Conservation (phyloP, 352 stramenopile genomes). For the Pythium dissotocum region DNA sequence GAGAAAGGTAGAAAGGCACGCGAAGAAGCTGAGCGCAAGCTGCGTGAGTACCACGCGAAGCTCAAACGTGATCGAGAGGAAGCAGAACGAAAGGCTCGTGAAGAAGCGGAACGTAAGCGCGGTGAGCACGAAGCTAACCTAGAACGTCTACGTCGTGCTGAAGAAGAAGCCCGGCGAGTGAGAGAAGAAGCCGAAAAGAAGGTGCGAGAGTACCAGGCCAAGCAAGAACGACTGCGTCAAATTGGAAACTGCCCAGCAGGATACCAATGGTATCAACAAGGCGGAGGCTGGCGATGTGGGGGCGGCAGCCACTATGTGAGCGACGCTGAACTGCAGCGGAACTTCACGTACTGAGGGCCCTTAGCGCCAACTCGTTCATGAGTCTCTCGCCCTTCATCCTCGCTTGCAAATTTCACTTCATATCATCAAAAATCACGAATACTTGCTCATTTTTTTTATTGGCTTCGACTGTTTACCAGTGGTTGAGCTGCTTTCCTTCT, state of each 20-base stretch:
- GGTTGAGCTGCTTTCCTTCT: background rate
- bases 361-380: background rate
- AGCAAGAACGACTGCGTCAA: conserved; percentile 53
- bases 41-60: background rate
- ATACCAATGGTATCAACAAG: conserved; percentile 55
- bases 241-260: conserved; percentile 62
- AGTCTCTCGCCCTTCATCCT: background rate
- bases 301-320: conserved; percentile 71
- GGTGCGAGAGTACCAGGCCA: conserved; percentile 4
- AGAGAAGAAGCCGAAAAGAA: conserved; percentile 24
- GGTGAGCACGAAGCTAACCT: background rate
- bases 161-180: background rate
- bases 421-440: background rate
- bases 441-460: background rate
- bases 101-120: background rate
- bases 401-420: no score
- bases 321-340: conserved; percentile 47
- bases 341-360: conserved; percentile 38
- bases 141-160: background rate
- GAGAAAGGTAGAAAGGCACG: background rate
- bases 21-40: conserved; percentile 4
- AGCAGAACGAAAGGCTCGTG: background rate
- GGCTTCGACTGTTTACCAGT: background rate
- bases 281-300: conserved; percentile 64
- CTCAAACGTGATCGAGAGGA: background rate